Base-by-base conservation (phyloP, 2,329 filamentous ascomycete genomes). In the Geosmithia morbida region DNA sequence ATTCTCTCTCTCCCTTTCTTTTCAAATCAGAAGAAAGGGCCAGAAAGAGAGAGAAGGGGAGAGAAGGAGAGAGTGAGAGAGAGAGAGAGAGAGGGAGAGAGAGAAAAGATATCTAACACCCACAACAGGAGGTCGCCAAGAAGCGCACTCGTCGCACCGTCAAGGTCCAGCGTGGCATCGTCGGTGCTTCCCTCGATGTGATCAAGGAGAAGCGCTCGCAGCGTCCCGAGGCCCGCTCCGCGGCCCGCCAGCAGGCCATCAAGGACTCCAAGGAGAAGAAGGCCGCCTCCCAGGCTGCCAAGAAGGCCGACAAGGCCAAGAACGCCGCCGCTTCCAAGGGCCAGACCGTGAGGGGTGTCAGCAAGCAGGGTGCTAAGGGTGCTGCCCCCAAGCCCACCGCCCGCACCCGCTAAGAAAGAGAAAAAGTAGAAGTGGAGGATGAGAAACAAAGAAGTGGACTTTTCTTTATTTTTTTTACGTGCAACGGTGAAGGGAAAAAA, bases 291-390 rank as follows among this genome's bases (percentile, higher is more conserved):
- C 83, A 87, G 71, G 85, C 81, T 68, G 82, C 81, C 70, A 98
- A 97, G 87, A 98, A 97, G 86, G 85, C 87, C 51, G 89, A 97
- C 75, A 98, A 98, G 87, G 92, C 92, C 63, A 97, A 97, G 86
- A 76, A 61, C 64, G 89, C 89, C 56, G 79, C 84, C 58, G 78
- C 82, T 58, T 72, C 82, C 66, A 84, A 86, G 74, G 89, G 87
- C 65, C 79, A 88, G 75, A 75, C 78, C 58, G 69, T 72, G 63
- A 82, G 85, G 70, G 86, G 94, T 68, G 75, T 83, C 69, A 89
- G 87, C 82, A 98, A 98, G 86, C 87, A 95, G 80, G 88, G 87
- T 64, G 83, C 87, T 57, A 95, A 94, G 82, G 92, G 92, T 63
- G 80, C 88, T 59, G 80, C 78, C 61, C 71, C 75, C 66, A 96